Conservation (phyloP, 2,329 filamentous ascomycete species). For the Stagonosporopsis tanaceti region DNA sequence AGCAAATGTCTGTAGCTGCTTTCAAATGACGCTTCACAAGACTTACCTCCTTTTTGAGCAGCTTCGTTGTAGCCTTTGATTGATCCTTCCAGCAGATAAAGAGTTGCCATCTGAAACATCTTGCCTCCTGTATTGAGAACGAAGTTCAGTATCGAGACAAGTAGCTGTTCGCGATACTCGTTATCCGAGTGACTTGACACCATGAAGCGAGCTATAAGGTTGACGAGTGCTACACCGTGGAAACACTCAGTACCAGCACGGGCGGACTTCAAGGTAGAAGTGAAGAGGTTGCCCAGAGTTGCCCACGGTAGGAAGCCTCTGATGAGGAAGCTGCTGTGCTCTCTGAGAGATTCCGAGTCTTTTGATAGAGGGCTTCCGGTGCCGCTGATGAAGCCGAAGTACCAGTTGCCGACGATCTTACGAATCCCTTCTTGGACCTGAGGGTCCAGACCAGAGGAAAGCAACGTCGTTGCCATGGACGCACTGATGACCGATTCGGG, state of each 20-base stretch:
- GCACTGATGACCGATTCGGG: constrained; percentile 46
- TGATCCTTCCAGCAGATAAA: constrained; percentile 56
- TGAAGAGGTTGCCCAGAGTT: constrained; percentile 55
- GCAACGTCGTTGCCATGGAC: constrained; percentile 54
- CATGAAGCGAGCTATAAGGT: constrained; percentile 47
- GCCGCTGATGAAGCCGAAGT: constrained; percentile 44
- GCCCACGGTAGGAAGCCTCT: constrained; percentile 58
- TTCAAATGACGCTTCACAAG: neutral
- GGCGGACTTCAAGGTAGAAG: constrained; percentile 45
- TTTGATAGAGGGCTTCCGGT: constrained; percentile 10
- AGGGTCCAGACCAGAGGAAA: constrained; percentile 51
- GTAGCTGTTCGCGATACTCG: constrained; percentile 25
- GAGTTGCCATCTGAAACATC: constrained; percentile 52
- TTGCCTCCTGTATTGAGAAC: constrained; percentile 45
- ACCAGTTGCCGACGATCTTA: constrained; percentile 57
- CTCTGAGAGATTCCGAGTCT: constrained; percentile 2
- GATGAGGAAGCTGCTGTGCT: constrained; percentile 49
- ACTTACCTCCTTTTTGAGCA: constrained; percentile 2
- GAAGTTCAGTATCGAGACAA: constrained; percentile 46
- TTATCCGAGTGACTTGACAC: constrained; percentile 10
- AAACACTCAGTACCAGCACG: constrained; percentile 43
- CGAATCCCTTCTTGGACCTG: constrained; percentile 57
- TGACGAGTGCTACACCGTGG: constrained; percentile 52
- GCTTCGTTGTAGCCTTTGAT: constrained; percentile 39
- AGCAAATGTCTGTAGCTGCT: neutral